Evolutionary conservation across 225 moss, liverwort and hornwort species (phyloP).

Genomic region (Pseudoscleropodium purum): DNA sequence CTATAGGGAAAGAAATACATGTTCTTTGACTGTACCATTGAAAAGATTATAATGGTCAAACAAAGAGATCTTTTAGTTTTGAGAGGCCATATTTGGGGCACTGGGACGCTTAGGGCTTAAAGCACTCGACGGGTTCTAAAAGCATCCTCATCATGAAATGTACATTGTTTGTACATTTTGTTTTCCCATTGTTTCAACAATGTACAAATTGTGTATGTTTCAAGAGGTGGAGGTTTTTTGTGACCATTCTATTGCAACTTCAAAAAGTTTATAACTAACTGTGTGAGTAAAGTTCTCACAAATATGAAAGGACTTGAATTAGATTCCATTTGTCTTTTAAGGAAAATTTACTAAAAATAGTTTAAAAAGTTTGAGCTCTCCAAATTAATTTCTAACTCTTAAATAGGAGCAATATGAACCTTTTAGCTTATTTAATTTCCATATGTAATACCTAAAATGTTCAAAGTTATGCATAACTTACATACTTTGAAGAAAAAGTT

Average conservation of each 20-base stretch:
- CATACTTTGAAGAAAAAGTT: not conserved
- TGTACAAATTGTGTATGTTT: too few species aligned
- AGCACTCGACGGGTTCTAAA: not conserved
- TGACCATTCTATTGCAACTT: rapidly evolving
- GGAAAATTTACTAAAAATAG: not conserved
- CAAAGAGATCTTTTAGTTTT: too few species aligned
- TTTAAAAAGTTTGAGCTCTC: not conserved
- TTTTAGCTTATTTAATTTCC: not conserved
- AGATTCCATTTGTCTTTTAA: not conserved
- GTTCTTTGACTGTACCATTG: too few species aligned
- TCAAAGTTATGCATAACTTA: not conserved
- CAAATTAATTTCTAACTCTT: not conserved
- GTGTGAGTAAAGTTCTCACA: not conserved
- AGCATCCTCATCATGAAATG: not conserved
- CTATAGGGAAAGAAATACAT: too few species aligned
- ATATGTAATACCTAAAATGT: not conserved
- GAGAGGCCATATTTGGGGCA: too few species aligned
- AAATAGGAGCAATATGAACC: not conserved
- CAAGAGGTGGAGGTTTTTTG: rapidly evolving
- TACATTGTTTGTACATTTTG: not conserved
- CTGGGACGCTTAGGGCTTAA: too few species aligned
- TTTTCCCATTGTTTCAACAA: not conserved
- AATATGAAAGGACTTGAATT: not conserved
- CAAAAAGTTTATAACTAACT: not conserved
- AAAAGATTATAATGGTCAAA: too few species aligned